Conservation (phyloP, 192 early-diverging fungal genomes). For the Mortierella claussenii region DNA sequence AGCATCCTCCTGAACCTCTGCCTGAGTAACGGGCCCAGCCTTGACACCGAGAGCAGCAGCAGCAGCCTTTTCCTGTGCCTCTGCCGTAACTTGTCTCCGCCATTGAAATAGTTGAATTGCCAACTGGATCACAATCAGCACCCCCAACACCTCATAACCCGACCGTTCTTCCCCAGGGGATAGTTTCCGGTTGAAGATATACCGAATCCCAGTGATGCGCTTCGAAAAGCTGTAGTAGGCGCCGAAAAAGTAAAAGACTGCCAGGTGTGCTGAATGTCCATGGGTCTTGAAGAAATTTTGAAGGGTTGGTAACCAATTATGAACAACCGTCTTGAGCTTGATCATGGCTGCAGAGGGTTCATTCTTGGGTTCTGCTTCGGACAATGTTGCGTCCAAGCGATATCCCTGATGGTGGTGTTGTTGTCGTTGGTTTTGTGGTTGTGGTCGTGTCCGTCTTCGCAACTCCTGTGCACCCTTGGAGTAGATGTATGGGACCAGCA, state of each 20-base stretch:
- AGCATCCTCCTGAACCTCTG: not conserved
- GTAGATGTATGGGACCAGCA: conserved; percentile 58
- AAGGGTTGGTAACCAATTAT: conserved; percentile 49
- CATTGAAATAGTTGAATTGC: conserved; percentile 65
- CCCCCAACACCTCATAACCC: conserved; percentile 89
- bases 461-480: conserved; percentile 47
- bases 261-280: conserved; percentile 76
- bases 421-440: conserved; percentile 26
- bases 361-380: conserved; percentile 21
- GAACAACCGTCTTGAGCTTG: conserved; percentile 12
- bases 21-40: not conserved
- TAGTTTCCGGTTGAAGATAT: conserved; percentile 83
- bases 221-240: conserved; percentile 86
- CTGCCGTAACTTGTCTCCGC: conserved; percentile 35
- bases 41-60: conserved; percentile 20
- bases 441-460: conserved; percentile 30
- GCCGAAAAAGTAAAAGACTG: conserved; percentile 90
- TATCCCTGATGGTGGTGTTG: conserved; percentile 16
- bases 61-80: conserved; percentile 45
- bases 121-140: conserved; percentile 81
- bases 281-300: conserved; percentile 61
- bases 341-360: conserved; percentile 27
- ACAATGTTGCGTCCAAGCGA: conserved; percentile 33
- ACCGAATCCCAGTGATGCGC: conserved; percentile 81
- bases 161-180: conserved; percentile 74